A percentile compares a stretch with the other conserved stretches of the same genome.
These are phyloP conservation scores for Tephrocybe sp. DNA, from an alignment of 768 basidiomycete genomes.

Conservation along the genomic window DNA sequence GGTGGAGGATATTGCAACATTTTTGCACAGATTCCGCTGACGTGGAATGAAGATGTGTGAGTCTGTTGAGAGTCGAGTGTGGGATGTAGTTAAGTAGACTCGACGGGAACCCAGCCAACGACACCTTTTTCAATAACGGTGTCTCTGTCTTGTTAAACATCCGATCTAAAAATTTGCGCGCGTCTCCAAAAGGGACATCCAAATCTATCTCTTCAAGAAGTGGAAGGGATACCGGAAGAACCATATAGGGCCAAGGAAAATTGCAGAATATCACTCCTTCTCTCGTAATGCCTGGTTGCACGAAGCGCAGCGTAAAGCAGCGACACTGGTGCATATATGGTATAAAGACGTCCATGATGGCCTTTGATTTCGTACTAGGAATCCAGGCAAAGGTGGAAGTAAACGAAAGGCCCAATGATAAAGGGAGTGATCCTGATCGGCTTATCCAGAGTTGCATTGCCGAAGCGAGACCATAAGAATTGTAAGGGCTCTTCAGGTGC, in stretches of 20 bases:
- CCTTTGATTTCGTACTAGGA: neutral
- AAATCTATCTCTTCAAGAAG: neutral
- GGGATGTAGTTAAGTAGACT: constrained; percentile 4
- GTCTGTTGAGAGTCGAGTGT: neutral
- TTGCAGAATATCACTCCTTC: neutral
- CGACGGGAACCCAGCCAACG: constrained; percentile 1
- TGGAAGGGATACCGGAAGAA: neutral
- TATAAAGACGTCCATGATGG: neutral
- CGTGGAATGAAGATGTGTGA: neutral
- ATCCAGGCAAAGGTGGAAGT: too few relatives aligned
- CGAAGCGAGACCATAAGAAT: too few relatives aligned
- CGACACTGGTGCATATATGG: neutral
- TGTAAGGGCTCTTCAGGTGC: neutral
- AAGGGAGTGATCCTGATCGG: neutral
- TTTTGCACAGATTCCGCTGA: constrained; percentile 5
- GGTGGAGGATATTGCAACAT: constrained; percentile 3
- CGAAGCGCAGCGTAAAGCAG: neutral
- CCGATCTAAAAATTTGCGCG: neutral
- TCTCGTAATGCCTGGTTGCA: neutral
- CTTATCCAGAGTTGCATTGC: neutral
- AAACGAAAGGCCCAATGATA: too few relatives aligned
- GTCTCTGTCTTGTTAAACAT: neutral
- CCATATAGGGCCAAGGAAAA: neutral
- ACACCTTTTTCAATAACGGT: neutral
- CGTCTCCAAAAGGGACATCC: neutral